A percentile compares a stretch with the other conserved stretches of the same genome.
Conservation (phyloP, 768 basidiomycete species). For the Tricholoma saponaceum region DNA sequence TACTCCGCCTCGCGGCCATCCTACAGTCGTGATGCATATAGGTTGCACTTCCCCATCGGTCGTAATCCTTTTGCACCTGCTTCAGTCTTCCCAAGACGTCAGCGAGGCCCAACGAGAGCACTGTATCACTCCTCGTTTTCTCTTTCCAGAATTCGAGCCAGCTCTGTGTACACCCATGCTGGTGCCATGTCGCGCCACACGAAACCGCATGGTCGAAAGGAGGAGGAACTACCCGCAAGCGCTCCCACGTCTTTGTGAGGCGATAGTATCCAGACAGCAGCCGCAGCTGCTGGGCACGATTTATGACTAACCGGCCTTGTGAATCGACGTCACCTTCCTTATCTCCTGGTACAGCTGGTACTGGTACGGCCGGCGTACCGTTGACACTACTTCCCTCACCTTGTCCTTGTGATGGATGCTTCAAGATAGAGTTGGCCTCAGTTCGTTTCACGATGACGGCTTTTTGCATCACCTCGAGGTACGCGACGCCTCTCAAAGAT, state of each 20-base stretch:
- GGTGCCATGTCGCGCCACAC: conserved; percentile 69
- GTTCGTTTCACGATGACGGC: conserved; percentile 39
- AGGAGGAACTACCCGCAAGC: conserved; percentile 50
- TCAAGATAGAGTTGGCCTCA: conserved; percentile 24
- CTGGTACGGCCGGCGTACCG: neutral
- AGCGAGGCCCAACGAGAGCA: conserved; percentile 55
- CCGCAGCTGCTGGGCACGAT: conserved; percentile 55
- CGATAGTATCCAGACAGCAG: conserved; percentile 69
- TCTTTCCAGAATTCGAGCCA: conserved; percentile 83
- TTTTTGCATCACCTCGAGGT: conserved; percentile 72
- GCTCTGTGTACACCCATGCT: conserved; percentile 65
- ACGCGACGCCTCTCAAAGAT: conserved; percentile 58
- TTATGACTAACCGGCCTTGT: conserved; percentile 49
- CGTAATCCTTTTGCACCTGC: conserved; percentile 63
- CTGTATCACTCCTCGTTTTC: conserved; percentile 57
- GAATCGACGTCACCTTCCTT: conserved; percentile 33
- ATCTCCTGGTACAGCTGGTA: neutral
- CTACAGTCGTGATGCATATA: conserved; percentile 80
- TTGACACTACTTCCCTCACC: neutral
- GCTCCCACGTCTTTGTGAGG: conserved; percentile 64
- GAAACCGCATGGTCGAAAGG: conserved; percentile 60
- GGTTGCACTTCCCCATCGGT: conserved; percentile 66
- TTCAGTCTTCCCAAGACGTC: conserved; percentile 66
- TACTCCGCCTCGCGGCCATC: conserved; percentile 49
- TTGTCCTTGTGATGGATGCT: conserved; percentile 14